Evolutionary conservation across 2,329 filamentous ascomycete genomes (phyloP).

Genomic region (Ascochyta pisi): DNA sequence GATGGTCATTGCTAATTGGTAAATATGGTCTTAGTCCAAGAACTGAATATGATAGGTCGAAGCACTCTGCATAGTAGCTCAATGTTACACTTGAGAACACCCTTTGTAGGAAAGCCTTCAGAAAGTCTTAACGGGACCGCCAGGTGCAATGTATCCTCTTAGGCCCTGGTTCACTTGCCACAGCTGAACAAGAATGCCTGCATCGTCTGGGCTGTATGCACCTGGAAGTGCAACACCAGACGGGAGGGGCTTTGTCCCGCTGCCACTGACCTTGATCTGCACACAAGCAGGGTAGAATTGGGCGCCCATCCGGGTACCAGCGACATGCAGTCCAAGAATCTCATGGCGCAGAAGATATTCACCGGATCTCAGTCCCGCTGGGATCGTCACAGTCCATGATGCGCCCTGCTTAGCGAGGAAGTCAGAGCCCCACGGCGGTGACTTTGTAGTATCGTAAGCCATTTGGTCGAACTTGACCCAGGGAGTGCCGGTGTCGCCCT

Average conservation of each 20-base stretch:
- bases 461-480: conserved; percentile 52
- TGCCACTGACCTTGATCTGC: conserved; percentile 23
- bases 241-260: conserved; percentile 16
- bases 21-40: too few relatives aligned
- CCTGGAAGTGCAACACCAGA: conserved; percentile 29
- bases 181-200: conserved; percentile 25
- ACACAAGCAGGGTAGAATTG: conserved; percentile 30
- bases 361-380: conserved; percentile 34
- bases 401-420: conserved; percentile 45
- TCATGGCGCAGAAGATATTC: conserved; percentile 36
- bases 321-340: conserved; percentile 28
- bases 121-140: conserved; percentile 24
- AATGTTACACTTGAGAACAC: too few relatives aligned
- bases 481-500: conserved; percentile 41
- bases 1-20: too few relatives aligned
- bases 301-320: conserved; percentile 24
- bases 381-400: conserved; percentile 44
- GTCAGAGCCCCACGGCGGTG: conserved; percentile 45
- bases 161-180: conserved; percentile 24
- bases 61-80: too few relatives aligned
- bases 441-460: conserved; percentile 36
- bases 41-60: too few relatives aligned
- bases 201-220: conserved; percentile 31
- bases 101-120: background rate
- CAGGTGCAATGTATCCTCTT: conserved; percentile 25